Conservation (phyloP, 805 yeast species). For the Schwanniomyces occidentalis region DNA sequence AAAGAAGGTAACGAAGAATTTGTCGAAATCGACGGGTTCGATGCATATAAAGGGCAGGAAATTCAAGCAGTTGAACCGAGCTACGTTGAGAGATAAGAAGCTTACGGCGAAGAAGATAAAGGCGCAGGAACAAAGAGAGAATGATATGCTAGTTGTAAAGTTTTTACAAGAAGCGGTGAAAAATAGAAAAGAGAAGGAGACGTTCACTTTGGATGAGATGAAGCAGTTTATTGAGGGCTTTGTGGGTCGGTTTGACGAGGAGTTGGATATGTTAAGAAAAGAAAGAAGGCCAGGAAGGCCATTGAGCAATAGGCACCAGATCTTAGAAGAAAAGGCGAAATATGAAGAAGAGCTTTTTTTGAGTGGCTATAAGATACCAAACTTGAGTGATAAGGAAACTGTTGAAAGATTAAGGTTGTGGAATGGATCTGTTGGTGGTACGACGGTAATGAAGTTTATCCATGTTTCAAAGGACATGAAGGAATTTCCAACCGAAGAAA, state of each 20-base stretch:
- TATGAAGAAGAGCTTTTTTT: constrained; percentile 61
- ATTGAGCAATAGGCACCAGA: constrained; percentile 64
- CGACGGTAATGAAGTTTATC: constrained; percentile 58
- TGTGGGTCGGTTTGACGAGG: constrained; percentile 73
- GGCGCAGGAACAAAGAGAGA: constrained; percentile 57
- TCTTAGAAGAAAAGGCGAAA: constrained; percentile 60
- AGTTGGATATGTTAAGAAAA: constrained; percentile 57
- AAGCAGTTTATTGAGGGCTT: constrained; percentile 59
- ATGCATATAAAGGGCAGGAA: constrained; percentile 90
- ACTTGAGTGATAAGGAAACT: constrained; percentile 58
- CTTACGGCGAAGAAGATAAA: constrained; percentile 58
- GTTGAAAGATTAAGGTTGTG: constrained; percentile 65
- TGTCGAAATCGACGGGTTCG: constrained; percentile 53
- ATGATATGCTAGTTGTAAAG: constrained; percentile 61
- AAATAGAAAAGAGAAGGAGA: constrained; percentile 22
- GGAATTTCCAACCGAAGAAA: constrained; percentile 23
- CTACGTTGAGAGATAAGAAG: constrained; percentile 81
- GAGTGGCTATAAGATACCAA: constrained; percentile 74
- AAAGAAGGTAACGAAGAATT: constrained; percentile 60
- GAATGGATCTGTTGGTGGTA: constrained; percentile 83
- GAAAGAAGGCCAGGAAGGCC: constrained; percentile 90
- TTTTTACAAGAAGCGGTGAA: constrained; percentile 41
- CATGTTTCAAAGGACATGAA: constrained; percentile 30
- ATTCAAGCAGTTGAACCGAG: constrained; percentile 78
- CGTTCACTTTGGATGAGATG: constrained; percentile 58